Percentiles rank a stretch among this genome's conserved stretches.
phyloP scores from a whole-genome alignment of 2,329 filamentous ascomycete genomes.

The Diaporthe helianthi region DNA sequence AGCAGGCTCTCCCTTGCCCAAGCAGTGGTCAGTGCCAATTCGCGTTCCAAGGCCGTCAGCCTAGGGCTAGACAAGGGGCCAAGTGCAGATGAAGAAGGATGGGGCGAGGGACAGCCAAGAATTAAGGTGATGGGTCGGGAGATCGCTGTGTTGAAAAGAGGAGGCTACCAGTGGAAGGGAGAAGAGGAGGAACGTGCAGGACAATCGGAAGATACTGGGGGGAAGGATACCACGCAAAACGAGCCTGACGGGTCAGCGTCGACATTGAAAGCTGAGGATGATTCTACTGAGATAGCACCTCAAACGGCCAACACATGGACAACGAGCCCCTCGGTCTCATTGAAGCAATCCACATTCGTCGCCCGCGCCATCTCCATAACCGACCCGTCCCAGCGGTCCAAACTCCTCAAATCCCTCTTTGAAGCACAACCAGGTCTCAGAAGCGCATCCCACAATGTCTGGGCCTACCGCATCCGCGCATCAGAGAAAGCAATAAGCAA shows the following conservation, averaged over 20 bases:
- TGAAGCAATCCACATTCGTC: slow-evolving; percentile 64
- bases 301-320: slow-evolving; percentile 52
- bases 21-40: slow-evolving; percentile 83
- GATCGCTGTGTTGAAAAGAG: slow-evolving; percentile 76
- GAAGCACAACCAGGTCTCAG: slow-evolving; percentile 56
- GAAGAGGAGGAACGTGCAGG: slow-evolving; percentile 42
- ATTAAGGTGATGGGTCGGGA: slow-evolving; percentile 77
- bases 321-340: slow-evolving; percentile 57
- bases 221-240: neutral
- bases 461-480: slow-evolving; percentile 55
- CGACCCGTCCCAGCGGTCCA: slow-evolving; percentile 48
- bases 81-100: slow-evolving; percentile 72
- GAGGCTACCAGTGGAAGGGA: slow-evolving; percentile 71
- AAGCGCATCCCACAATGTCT: slow-evolving; percentile 65
- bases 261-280: slow-evolving; percentile 34
- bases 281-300: slow-evolving; percentile 36
- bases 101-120: slow-evolving; percentile 77
- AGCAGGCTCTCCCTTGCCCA: slow-evolving; percentile 84
- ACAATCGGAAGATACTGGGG: slow-evolving; percentile 21
- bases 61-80: slow-evolving; percentile 73
- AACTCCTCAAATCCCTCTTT: slow-evolving; percentile 57
- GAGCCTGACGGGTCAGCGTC: slow-evolving; percentile 34
- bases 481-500: slow-evolving; percentile 45
- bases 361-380: slow-evolving; percentile 57
- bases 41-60: slow-evolving; percentile 75